Percentiles rank a stretch among this genome's conserved stretches.
These are phyloP conservation scores for Pisolithus tinctorius DNA, from an alignment of 768 basidiomycete species.

Conservation along the genomic window DNA sequence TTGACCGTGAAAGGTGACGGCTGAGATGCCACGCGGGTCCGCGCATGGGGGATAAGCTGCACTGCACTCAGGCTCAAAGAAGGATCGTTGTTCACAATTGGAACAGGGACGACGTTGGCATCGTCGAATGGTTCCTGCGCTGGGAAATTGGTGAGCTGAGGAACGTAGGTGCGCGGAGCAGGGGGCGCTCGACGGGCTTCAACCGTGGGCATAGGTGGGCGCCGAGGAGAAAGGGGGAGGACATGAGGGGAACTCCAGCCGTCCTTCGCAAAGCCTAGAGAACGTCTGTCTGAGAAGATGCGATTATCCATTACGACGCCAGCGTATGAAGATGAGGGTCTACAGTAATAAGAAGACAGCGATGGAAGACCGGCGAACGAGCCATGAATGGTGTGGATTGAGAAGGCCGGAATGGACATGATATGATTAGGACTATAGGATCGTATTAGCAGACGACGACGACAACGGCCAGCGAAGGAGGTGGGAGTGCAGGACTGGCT, in stretches of 20 bases:
- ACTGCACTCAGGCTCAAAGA: constrained; percentile 3
- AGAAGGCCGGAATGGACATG: constrained; percentile 23
- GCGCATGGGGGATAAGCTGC: constrained; percentile 13
- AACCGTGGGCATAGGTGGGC: constrained; percentile 14
- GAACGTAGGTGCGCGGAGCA: constrained; percentile 8
- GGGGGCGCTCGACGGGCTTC: constrained; percentile 9
- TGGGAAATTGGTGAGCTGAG: constrained; percentile 16
- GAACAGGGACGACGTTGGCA: constrained; percentile 8
- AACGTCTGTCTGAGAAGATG: constrained; percentile 13
- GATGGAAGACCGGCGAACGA: constrained; percentile 18
- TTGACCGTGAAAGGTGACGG: constrained; percentile 15
- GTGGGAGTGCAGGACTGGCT: neutral
- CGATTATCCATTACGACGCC: constrained; percentile 17
- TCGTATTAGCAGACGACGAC: neutral
- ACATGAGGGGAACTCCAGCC: constrained; percentile 20
- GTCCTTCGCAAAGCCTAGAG: constrained; percentile 16
- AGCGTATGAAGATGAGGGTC: constrained; percentile 17
- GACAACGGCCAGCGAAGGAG: constrained; percentile 9
- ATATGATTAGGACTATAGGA: neutral
- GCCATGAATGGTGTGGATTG: constrained; percentile 27
- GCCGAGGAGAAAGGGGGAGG: constrained; percentile 2
- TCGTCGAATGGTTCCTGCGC: constrained; percentile 23
- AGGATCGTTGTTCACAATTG: constrained; percentile 1
- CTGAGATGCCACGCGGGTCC: constrained; percentile 24
- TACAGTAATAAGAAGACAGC: constrained; percentile 17